Base-by-base conservation (phyloP, 768 basidiomycete genomes). In the Psilocybe cyanescens region DNA sequence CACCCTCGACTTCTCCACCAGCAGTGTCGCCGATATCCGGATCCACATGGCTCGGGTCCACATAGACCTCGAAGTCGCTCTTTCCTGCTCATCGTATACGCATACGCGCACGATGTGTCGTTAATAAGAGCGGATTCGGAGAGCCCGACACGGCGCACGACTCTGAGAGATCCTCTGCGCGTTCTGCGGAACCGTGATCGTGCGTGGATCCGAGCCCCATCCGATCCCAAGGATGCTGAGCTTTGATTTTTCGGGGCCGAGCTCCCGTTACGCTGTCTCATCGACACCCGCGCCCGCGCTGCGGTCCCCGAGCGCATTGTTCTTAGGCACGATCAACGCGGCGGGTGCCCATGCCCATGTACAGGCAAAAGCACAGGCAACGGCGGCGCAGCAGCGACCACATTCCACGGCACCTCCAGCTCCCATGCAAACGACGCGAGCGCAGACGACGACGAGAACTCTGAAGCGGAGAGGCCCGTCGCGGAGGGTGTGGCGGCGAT, bases 221-320 rank as follows among this genome's bases (percentile, higher is more conserved):
- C 19, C 19, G 1, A 19, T 68, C 31, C 72, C 19, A 19, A 81
- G 75, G 33, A 82, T 68, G 47, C 75, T 67, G 28, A 91, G 81
- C 67, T 86, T 91, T 1, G 85, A 87, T 69, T 90, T 90, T 76
- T 90, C 91, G 14, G 88, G 90, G 8, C 90, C 86, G 60, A 92
- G 82, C 19, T 82, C 19, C 19, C 19, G 19, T 19, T 19, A 19
- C 19, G 19, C 19, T 19, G 1, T 19, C 12, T 44, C 59, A 78
- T 82, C 28, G 68, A 65, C 64, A n/a, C 72, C 67, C 8, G 37
- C 37, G n/a, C n/a, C n/a, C n/a, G n/a, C n/a, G n/a, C n/a, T n/a
- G n/a, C n/a, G n/a, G n/a, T n/a, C n/a, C n/a, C n/a, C n/a, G n/a
- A n/a, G n/a, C n/a, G n/a, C n/a, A n/a, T n/a, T n/a, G n/a, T n/a